Evolutionary conservation across 208 protist species (phyloP).

Genomic region (Trichomonas tenax): DNA sequence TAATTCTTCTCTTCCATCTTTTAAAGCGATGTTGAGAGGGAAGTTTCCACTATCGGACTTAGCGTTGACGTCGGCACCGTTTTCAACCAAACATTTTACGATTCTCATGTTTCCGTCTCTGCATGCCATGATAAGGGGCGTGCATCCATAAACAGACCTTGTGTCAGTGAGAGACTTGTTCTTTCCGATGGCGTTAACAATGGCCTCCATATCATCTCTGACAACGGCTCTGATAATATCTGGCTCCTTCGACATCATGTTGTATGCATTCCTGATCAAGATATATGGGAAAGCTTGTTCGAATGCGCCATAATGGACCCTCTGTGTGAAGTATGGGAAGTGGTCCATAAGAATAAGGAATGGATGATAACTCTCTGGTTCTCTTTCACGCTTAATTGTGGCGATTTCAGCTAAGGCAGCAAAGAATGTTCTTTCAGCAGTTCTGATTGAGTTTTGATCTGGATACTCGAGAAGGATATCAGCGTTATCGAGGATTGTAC

Average conservation of each 20-base stretch:
- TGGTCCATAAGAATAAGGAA: not conserved
- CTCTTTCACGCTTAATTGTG: not conserved
- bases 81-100: not conserved
- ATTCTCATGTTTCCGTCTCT: not conserved
- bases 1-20: not conserved
- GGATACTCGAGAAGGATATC: not conserved
- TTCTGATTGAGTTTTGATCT: not conserved
- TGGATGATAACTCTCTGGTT: not conserved
- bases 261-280: not conserved
- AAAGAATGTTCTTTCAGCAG: not conserved
- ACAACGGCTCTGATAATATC: not conserved
- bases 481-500: not conserved
- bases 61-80: not conserved
- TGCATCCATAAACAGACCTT: not conserved
- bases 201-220: not conserved
- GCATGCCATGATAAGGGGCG: not conserved
- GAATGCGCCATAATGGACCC: not conserved
- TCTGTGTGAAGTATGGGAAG: not conserved
- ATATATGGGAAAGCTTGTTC: not conserved
- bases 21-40: not conserved
- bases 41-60: not conserved
- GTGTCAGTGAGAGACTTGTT: not conserved
- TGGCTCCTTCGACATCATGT: not conserved
- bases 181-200: not conserved
- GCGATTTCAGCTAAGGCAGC: not conserved